Evolutionary conservation across 148 eudicot genomes (phyloP), one percentile per base, ranked within the genome.

Genomic region (Chenopodium suecicum): DNA sequence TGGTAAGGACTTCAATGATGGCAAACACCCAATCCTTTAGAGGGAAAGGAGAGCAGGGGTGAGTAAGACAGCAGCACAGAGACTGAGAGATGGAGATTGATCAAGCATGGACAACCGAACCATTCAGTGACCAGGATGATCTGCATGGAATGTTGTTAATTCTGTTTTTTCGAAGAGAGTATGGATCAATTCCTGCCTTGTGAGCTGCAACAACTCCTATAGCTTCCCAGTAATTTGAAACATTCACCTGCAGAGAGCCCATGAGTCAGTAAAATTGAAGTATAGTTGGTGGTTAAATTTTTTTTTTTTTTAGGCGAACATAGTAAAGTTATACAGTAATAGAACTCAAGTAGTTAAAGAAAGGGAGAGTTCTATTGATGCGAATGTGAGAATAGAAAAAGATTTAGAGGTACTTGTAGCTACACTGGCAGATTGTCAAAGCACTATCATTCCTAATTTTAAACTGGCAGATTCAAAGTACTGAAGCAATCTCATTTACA

Each of bases 141-240:
- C 68, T 84, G 64, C 32, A 73, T 47, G 63, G 85, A 60, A 92
- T 89, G 86, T 88, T 89, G 64, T 78, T 85, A 29, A 95, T 88
- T 87, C 83, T 84, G 70, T 92, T 82, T 84, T 83, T 88, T 71
- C 97, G 80, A 48, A 95, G 92, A 72, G 98, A 92, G 82, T 88
- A 80, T 32, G 96, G 98, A 79, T 93, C 92, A 78, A 95, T 85
- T 84, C 97, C 98, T 68, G 98, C 97, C 79, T 92, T 95, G 78
- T 95, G 98, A 85, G 97, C 98, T 58, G 97, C 96, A 71, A 90
- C 78, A 69, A 95, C 94, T 84, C 98, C 98, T 79, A 93, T 93
- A 46, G 97, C 98, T 83, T 95, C 98, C 97, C 97, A 95, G 77
- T 93, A 95, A 80, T 93, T 95, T 27, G 96, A 89, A 78, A 95